Evolutionary conservation across 805 yeast genomes (phyloP).

Genomic region (Yamadazyma nakazawae): DNA sequence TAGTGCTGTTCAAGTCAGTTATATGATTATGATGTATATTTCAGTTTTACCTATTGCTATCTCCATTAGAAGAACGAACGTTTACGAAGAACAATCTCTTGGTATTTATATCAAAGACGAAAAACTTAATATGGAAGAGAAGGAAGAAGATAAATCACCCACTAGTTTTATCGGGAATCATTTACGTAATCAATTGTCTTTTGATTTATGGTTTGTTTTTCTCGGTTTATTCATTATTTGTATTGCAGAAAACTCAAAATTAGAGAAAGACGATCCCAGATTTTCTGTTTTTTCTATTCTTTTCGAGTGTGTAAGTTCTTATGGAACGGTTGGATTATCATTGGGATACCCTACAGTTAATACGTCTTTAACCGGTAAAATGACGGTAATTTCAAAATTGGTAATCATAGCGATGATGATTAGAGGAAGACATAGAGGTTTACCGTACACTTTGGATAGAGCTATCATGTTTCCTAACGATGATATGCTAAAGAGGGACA

Average conservation of each 20-base stretch:
- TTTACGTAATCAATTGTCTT: slow-evolving; percentile 85
- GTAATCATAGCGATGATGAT: slow-evolving; percentile 87
- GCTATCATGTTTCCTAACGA: slow-evolving; percentile 85
- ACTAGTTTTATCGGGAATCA: slow-evolving; percentile 77
- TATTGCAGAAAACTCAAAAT: slow-evolving; percentile 72
- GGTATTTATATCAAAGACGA: slow-evolving; percentile 69
- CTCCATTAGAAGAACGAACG: slow-evolving; percentile 93
- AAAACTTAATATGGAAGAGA: slow-evolving; percentile 19
- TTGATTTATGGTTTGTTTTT: slow-evolving; percentile 91
- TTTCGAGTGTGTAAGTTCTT: slow-evolving; percentile 91
- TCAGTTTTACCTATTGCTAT: slow-evolving; percentile 96
- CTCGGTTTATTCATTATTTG: slow-evolving; percentile 83
- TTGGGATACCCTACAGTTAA: slow-evolving; percentile 70
- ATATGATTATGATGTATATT: slow-evolving; percentile 96
- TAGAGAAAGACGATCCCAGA: slow-evolving; percentile 39
- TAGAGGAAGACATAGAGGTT: slow-evolving; percentile 94
- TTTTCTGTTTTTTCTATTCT: slow-evolving; percentile 70
- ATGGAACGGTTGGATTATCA: slow-evolving; percentile 94
- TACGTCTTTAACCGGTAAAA: slow-evolving; percentile 72
- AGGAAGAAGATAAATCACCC: slow-evolving; percentile 41
- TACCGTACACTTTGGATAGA: slow-evolving; percentile 90
- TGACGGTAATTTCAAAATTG: slow-evolving; percentile 70
- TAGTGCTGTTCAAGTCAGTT: slow-evolving; percentile 90
- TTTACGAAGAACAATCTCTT: slow-evolving; percentile 93
- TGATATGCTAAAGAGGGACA: slow-evolving; percentile 59